phyloP scores from a whole-genome alignment of 2,329 filamentous ascomycete genomes.

The Colletotrichum eleusines region DNA sequence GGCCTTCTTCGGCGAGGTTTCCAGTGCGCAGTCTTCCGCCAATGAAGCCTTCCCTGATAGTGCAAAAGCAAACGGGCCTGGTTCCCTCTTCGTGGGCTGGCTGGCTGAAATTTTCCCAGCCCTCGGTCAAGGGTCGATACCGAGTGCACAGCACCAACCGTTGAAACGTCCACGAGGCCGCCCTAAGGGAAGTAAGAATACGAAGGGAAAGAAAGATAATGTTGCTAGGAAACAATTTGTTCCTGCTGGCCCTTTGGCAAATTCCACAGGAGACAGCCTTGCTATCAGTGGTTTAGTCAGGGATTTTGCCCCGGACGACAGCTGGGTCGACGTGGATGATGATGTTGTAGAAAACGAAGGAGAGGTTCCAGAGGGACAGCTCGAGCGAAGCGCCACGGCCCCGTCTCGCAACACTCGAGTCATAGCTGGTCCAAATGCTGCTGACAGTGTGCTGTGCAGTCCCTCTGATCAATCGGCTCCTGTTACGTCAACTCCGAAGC shows the following conservation, averaged over 20 bases:
- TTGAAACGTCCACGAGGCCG: conserved; percentile 53
- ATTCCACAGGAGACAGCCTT: background rate
- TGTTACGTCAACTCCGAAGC: conserved; percentile 35
- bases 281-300: background rate
- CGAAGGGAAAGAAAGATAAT: conserved; percentile 57
- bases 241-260: background rate
- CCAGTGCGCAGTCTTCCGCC: conserved; percentile 64
- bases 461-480: conserved; percentile 17
- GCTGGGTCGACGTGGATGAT: conserved; percentile 61
- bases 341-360: conserved; percentile 47
- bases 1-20: conserved; percentile 73
- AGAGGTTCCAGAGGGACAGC: background rate
- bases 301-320: conserved; percentile 51
- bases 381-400: background rate
- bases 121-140: conserved; percentile 45
- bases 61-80: conserved; percentile 66
- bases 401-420: background rate
- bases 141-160: conserved; percentile 31
- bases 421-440: background rate
- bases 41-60: conserved; percentile 68
- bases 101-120: conserved; percentile 72
- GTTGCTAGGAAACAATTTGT: conserved; percentile 5
- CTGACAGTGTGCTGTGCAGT: background rate
- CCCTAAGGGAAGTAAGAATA: conserved; percentile 63
- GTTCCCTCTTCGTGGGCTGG: conserved; percentile 71